These are phyloP conservation scores for Tuber melanosporum DNA, from an alignment of 495 filamentous ascomycete species.

Conservation along the genomic window DNA sequence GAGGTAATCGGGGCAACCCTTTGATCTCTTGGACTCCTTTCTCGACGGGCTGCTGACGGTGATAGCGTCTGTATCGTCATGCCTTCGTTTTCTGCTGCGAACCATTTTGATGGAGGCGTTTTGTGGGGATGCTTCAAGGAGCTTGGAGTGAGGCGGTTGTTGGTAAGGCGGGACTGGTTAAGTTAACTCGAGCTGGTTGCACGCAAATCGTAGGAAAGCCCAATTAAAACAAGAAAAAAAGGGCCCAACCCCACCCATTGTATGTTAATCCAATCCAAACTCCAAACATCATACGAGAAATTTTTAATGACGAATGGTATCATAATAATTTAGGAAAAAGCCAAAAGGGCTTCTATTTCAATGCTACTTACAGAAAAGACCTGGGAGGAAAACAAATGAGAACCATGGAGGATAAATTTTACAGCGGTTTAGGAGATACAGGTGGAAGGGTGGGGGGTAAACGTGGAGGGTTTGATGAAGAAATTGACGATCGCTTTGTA, in stretches of 20 bases:
- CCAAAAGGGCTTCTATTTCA: neutral
- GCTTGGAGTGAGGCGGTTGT: slow-evolving; percentile 4
- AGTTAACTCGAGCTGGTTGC: neutral
- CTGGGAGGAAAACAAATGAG: neutral
- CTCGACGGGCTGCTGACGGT: slow-evolving; percentile 13
- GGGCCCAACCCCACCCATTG: neutral
- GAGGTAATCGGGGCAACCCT: slow-evolving; percentile 7
- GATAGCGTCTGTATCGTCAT: slow-evolving; percentile 28
- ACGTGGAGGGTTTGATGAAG: neutral
- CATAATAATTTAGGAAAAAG: neutral
- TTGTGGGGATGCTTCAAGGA: neutral
- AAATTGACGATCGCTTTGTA: neutral
- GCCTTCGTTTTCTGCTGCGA: slow-evolving; percentile 30
- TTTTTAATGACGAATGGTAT: neutral
- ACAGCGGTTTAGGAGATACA: neutral
- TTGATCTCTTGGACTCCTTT: slow-evolving; percentile 26
- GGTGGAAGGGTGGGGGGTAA: neutral
- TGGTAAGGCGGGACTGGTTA: neutral
- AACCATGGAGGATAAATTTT: neutral
- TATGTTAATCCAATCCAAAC: neutral
- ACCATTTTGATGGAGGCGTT: slow-evolving; percentile 16
- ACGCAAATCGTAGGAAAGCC: neutral
- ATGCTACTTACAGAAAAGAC: neutral
- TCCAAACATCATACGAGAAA: neutral
- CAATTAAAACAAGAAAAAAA: neutral